Percentiles rank a stretch among this genome's conserved stretches.
Conservation (phyloP, 495 filamentous ascomycete species). For the Friedmanniomyces endolithicus region DNA sequence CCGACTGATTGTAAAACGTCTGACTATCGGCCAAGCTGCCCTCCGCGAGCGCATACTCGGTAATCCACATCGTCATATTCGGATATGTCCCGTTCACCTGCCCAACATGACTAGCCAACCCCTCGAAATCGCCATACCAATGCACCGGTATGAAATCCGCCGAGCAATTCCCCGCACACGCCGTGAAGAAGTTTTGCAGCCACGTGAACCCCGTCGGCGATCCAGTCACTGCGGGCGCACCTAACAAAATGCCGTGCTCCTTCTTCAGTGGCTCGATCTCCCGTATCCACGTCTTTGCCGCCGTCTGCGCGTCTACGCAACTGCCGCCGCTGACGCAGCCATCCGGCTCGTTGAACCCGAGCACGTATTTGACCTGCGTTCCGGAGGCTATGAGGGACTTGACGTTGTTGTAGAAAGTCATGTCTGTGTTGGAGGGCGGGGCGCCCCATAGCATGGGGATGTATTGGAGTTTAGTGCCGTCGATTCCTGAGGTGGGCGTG, state of each 20-base stretch:
- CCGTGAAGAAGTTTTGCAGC: slow-evolving; percentile 49
- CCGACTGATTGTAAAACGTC: slow-evolving; percentile 49
- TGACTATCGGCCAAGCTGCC: slow-evolving; percentile 42
- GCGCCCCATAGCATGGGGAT: slow-evolving; percentile 72
- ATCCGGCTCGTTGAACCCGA: slow-evolving; percentile 70
- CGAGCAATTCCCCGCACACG: slow-evolving; percentile 42
- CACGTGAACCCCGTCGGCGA: slow-evolving; percentile 43
- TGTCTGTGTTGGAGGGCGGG: slow-evolving; percentile 26
- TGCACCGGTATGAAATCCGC: slow-evolving; percentile 64
- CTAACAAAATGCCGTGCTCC: slow-evolving; percentile 23
- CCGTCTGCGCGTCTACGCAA: slow-evolving; percentile 40
- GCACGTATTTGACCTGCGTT: slow-evolving; percentile 49
- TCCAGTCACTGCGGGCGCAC: slow-evolving; percentile 29
- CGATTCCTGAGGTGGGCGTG: slow-evolving; percentile 39
- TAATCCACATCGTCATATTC: slow-evolving; percentile 56
- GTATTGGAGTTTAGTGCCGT: slow-evolving; percentile 44
- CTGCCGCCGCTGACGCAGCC: slow-evolving; percentile 44
- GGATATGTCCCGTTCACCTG: slow-evolving; percentile 45
- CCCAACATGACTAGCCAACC: slow-evolving; percentile 57
- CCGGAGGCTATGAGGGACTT: slow-evolving; percentile 37
- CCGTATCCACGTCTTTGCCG: slow-evolving; percentile 52
- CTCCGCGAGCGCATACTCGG: slow-evolving; percentile 49
- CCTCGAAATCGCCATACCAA: slow-evolving; percentile 68
- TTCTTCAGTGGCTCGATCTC: slow-evolving; percentile 52
- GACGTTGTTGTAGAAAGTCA: slow-evolving; percentile 44